These are phyloP conservation scores for Hepatocystis sp. DNA, from an alignment of 169 alveolate species.

Conservation along the genomic window DNA sequence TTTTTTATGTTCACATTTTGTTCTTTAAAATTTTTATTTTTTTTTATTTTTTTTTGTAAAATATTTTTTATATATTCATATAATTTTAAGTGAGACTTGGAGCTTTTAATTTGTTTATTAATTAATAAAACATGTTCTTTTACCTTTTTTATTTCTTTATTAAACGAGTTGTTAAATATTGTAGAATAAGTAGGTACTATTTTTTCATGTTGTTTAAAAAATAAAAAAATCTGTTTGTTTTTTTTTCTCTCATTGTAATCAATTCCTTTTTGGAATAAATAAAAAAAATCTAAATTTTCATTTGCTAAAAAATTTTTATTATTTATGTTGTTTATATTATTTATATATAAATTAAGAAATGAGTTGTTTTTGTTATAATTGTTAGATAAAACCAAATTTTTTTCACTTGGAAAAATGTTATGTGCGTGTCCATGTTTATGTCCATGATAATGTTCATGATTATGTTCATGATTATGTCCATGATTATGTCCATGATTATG, in stretches of 20 bases:
- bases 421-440: no score
- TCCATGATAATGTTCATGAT: no score
- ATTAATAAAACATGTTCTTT: conserved; percentile 30
- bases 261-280: conserved; percentile 33
- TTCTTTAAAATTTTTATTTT: no score
- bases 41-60: conserved; percentile 15
- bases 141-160: conserved; percentile 12
- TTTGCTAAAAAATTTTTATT: conserved; percentile 31
- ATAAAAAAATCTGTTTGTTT: conserved; percentile 8
- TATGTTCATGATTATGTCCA: no score
- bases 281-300: conserved; percentile 43
- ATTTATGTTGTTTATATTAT: conserved; percentile 17
- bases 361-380: no score
- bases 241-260: conserved; percentile 24
- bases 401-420: no score
- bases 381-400: no score
- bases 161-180: conserved; percentile 9
- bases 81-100: conserved; percentile 60
- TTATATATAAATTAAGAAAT: conserved; percentile 5
- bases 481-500: no score
- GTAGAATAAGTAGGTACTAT: not conserved
- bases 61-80: conserved; percentile 60
- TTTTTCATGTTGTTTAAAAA: conserved; percentile 17
- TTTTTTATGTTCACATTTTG: conserved; percentile 16
- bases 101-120: conserved; percentile 30